Evolutionary conservation across 768 basidiomycete species (phyloP).

Genomic region (Lentinus brumalis): DNA sequence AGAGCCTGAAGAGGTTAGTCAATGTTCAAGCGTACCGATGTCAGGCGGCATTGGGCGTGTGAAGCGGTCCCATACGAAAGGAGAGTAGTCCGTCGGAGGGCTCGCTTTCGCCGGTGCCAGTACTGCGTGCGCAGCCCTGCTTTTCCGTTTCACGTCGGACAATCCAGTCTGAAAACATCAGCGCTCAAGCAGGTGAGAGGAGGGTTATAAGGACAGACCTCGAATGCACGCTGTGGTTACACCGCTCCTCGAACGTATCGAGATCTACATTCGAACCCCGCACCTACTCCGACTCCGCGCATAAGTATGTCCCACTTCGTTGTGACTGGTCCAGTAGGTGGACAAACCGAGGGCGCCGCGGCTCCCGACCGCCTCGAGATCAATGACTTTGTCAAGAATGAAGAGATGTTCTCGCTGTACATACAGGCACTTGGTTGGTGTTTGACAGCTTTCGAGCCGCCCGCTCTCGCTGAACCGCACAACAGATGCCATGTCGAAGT

Average conservation of each 20-base stretch:
- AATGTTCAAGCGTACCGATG: too few species aligned
- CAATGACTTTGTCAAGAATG: constrained; percentile 35
- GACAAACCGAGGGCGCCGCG: neutral
- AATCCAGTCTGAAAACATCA: neutral
- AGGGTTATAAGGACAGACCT: neutral
- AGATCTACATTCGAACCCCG: neutral
- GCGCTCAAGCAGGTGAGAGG: too few species aligned
- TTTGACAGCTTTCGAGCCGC: neutral
- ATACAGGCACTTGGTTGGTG: constrained; percentile 50
- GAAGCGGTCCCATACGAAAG: too few species aligned
- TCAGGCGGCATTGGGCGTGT: too few species aligned
- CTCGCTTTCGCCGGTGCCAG: too few species aligned
- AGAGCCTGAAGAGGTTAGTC: too few species aligned
- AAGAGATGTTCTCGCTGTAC: constrained; percentile 51
- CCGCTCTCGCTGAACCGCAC: neutral
- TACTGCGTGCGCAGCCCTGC: too few species aligned
- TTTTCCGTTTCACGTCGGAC: too few species aligned
- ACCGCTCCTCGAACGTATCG: constrained; percentile 1
- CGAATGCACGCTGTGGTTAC: neutral
- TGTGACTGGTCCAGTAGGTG: neutral
- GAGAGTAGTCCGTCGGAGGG: too few species aligned
- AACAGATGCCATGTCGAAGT: constrained; percentile 35
- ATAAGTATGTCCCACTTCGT: constrained; percentile 5
- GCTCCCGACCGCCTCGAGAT: constrained; percentile 21
- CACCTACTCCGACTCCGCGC: constrained; percentile 2